phyloP scores from a whole-genome alignment of 495 filamentous ascomycete genomes.

The Lasiosphaeriaceae sp. region DNA sequence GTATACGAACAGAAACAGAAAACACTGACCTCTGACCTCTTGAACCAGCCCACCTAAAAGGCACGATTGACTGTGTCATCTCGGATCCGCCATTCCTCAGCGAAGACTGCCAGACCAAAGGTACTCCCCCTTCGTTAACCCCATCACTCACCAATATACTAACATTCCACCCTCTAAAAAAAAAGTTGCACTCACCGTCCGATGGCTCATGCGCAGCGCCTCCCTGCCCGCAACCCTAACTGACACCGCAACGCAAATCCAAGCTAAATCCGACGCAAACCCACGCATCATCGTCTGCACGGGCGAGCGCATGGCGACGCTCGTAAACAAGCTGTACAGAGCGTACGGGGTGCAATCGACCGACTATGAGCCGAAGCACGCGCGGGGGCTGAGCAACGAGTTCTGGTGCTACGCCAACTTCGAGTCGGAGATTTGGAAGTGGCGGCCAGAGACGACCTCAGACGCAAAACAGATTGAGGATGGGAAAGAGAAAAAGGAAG shows the following conservation, averaged over 20 bases:
- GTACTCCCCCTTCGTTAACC: slow-evolving; percentile 28
- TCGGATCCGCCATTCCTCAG: slow-evolving; percentile 75
- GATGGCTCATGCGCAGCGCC: slow-evolving; percentile 52
- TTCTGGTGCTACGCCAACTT: slow-evolving; percentile 77
- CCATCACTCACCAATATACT: neutral
- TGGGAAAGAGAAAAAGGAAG: neutral
- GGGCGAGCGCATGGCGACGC: slow-evolving; percentile 61
- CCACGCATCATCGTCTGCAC: slow-evolving; percentile 60
- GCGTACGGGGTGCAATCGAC: slow-evolving; percentile 51
- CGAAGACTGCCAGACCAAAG: slow-evolving; percentile 77
- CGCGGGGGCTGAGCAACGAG: slow-evolving; percentile 69
- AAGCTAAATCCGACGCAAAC: neutral
- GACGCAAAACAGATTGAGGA: neutral
- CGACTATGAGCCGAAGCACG: slow-evolving; percentile 58
- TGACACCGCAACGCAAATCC: neutral
- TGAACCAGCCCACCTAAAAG: slow-evolving; percentile 51
- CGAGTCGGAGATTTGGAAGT: slow-evolving; percentile 55
- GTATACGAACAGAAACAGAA: neutral
- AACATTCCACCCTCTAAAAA: neutral
- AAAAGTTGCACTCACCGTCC: slow-evolving; percentile 65
- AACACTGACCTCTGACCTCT: neutral
- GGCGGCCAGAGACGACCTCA: slow-evolving; percentile 19
- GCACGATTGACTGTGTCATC: slow-evolving; percentile 61
- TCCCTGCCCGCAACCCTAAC: neutral
- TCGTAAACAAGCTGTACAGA: slow-evolving; percentile 50